These are phyloP conservation scores for Loxodes magnus DNA, from an alignment of 73 alveolate species.

Conservation along the genomic window DNA sequence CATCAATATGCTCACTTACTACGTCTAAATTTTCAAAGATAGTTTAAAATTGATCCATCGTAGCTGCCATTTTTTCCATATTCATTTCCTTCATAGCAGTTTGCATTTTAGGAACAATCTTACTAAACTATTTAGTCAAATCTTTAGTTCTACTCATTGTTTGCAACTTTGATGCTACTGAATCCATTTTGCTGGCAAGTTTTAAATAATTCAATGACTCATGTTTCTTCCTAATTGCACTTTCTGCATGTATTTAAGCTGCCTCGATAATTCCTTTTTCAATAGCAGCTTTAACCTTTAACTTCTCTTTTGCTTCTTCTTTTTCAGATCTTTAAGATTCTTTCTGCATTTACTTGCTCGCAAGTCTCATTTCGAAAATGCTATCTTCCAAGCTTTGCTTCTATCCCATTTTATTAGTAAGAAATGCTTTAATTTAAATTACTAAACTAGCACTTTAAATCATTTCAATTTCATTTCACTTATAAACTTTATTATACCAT, in stretches of 20 bases:
- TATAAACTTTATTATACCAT: too few relatives aligned
- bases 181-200: slow-evolving; percentile 48
- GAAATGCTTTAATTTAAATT: too few relatives aligned
- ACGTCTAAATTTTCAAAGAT: slow-evolving; percentile 59
- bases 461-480: too few relatives aligned
- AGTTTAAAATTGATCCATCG: slow-evolving; percentile 43
- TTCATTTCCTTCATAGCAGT: slow-evolving; percentile 32
- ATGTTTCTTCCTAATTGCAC: slow-evolving; percentile 46
- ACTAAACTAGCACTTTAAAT: too few relatives aligned
- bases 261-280: slow-evolving; percentile 25
- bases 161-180: slow-evolving; percentile 39
- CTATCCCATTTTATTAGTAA: too few relatives aligned
- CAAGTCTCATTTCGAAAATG: slow-evolving; percentile 2
- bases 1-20: slow-evolving; percentile 39
- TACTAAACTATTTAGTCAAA: slow-evolving; percentile 21
- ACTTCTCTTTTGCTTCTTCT: slow-evolving; percentile 31
- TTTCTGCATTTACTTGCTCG: neutral
- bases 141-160: slow-evolving; percentile 45
- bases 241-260: slow-evolving; percentile 56
- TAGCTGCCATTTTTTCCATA: slow-evolving; percentile 26
- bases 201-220: slow-evolving; percentile 47
- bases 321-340: neutral
- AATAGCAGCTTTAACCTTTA: slow-evolving; percentile 12
- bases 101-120: slow-evolving; percentile 24
- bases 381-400: slow-evolving; percentile 7